These are phyloP conservation scores for Senna tora DNA, from an alignment of 306 rosid species.

Conservation along the genomic window DNA sequence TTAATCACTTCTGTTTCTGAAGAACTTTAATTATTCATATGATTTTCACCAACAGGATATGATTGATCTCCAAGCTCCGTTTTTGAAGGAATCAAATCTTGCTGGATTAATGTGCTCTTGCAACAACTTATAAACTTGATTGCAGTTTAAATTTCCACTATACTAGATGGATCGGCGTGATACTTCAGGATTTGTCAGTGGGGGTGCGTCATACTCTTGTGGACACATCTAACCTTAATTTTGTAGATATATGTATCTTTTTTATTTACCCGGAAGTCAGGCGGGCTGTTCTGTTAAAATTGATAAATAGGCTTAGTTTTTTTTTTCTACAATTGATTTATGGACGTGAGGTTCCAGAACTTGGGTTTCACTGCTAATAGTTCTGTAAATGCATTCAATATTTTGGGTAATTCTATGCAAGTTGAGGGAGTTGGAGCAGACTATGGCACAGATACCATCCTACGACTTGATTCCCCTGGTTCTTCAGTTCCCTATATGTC, in stretches of 20 bases:
- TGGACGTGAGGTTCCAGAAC: slow-evolving; percentile 61
- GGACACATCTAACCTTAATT: slow-evolving; percentile 60
- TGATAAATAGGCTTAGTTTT: slow-evolving; percentile 29
- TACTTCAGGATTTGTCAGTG: slow-evolving; percentile 98
- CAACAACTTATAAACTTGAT: slow-evolving; percentile 50
- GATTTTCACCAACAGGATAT: slow-evolving; percentile 59
- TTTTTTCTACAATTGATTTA: slow-evolving; percentile 39
- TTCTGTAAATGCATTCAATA: slow-evolving; percentile 55
- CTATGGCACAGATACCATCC: slow-evolving; percentile 52
- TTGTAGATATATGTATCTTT: slow-evolving; percentile 52
- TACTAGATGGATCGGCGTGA: slow-evolving; percentile 85
- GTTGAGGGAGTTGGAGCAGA: slow-evolving; percentile 46
- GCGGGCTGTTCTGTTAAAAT: slow-evolving; percentile 54
- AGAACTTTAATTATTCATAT: slow-evolving; percentile 29
- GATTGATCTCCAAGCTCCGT: slow-evolving; percentile 43
- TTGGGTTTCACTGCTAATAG: slow-evolving; percentile 51
- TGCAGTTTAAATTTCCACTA: slow-evolving; percentile 40
- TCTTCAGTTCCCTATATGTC: slow-evolving; percentile 42
- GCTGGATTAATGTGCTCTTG: slow-evolving; percentile 45
- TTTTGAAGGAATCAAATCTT: slow-evolving; percentile 43
- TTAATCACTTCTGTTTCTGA: slow-evolving; percentile 8
- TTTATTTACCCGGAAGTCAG: slow-evolving; percentile 53
- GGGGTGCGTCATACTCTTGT: slow-evolving; percentile 65
- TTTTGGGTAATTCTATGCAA: slow-evolving; percentile 50
- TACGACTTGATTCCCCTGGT: slow-evolving; percentile 64